Evolutionary conservation across 352 stramenopile species (phyloP), one percentile per base, ranked within the genome.

Genomic region (Pythium monospermum): DNA sequence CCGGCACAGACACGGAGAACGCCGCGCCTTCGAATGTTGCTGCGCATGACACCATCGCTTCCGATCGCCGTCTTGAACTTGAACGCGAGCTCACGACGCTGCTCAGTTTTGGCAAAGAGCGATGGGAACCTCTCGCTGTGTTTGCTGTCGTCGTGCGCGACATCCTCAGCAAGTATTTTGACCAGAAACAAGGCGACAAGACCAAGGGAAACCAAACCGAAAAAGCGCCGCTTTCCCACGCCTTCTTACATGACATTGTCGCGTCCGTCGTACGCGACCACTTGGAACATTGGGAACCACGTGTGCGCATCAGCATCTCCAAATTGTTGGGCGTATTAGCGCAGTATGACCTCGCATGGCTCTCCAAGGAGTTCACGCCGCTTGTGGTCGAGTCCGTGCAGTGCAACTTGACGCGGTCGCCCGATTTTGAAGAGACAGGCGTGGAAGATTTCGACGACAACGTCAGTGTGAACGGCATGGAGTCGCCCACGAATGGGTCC

Each of bases 271-370:
- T 71, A 33, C 61, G 83, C 53, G 61, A 74, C 49, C 63, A 86
- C 46, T 48, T 96, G n/a, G 84, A 96, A 59, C 84, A 93, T 66
- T 86, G 78, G 31, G 87, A 96, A 56, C 83, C 86, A 22, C 69
- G 86, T 31, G 82, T 96, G 38, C 76, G 87, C 30, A 85, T 86
- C 53, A 66, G 68, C 18, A 69, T 96, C n/a, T 83, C 73, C 12
- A 73, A 76, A 31, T 41, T 89, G 36, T 55, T 96, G 10, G 83
- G 86, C 12, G 65, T 74, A 26, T 52, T 96, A 18, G 81, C 86
- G 22, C 61, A 61, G 7, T 83, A 69, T 52, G 64, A 91, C 42
- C 66, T 87, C 8, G 41, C 50, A 21, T 89, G 66, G 59, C 64
- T 85, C 19, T 79, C 71, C 7, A 53, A 57, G 11, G 61, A 81